These are phyloP conservation scores for Eragrostis curvula DNA, from an alignment of 176 grass and related monocot genomes.

Conservation along the genomic window DNA sequence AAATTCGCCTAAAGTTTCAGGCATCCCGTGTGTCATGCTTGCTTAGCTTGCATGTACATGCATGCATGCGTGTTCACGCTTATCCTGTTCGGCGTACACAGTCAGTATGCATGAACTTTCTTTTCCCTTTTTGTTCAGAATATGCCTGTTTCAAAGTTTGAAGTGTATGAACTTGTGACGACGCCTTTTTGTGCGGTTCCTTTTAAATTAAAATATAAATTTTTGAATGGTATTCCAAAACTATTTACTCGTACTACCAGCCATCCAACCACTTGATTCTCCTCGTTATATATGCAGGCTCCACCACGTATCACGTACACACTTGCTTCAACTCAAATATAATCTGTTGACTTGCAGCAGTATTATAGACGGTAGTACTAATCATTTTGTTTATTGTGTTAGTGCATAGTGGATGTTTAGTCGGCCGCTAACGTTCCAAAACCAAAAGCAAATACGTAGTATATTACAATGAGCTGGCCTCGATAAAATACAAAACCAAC, in stretches of 20 bases:
- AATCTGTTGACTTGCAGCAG: neutral
- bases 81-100: neutral
- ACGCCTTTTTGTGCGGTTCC: neutral
- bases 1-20: constrained; percentile 27
- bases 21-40: neutral
- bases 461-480: neutral
- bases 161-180: neutral
- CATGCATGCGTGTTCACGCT: neutral
- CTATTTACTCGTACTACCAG: neutral
- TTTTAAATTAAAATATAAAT: neutral
- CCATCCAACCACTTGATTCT: constrained; percentile 4
- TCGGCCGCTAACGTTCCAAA: neutral
- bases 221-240: neutral
- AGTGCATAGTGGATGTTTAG: neutral
- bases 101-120: neutral
- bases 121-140: neutral
- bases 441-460: neutral
- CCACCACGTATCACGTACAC: neutral
- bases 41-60: neutral
- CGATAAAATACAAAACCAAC: no score
- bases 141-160: neutral
- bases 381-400: no score
- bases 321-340: neutral
- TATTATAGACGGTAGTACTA: no score
- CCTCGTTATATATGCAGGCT: no score